Conservation (phyloP, 495 filamentous ascomycete species). For the Podospora pseudopauciseta region DNA sequence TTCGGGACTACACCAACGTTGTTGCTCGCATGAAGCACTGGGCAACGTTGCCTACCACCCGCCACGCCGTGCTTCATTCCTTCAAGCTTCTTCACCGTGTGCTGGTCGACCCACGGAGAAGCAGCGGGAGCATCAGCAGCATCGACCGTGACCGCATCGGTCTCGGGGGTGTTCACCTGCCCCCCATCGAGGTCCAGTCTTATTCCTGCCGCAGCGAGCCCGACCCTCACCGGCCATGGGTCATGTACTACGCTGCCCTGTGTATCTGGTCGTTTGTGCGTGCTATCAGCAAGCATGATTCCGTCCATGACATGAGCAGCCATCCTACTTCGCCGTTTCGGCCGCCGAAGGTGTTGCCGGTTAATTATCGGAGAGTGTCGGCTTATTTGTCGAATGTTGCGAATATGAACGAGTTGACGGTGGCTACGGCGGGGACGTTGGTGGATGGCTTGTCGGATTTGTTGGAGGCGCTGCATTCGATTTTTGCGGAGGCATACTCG, state of each 20-base stretch:
- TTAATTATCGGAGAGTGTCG: constrained; percentile 33
- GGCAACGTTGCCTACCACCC: constrained; percentile 77
- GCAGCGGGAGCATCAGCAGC: constrained; percentile 18
- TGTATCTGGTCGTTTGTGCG: constrained; percentile 93
- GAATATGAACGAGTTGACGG: constrained; percentile 36
- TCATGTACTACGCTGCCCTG: constrained; percentile 87
- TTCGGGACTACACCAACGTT: constrained; percentile 72
- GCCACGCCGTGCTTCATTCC: constrained; percentile 89
- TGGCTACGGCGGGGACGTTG: constrained; percentile 29
- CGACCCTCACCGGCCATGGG: constrained; percentile 90
- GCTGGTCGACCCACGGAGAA: constrained; percentile 53
- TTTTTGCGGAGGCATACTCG: constrained; percentile 42
- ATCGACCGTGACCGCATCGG: constrained; percentile 32
- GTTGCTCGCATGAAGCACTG: constrained; percentile 78
- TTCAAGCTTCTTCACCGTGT: constrained; percentile 80
- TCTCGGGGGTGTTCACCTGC: constrained; percentile 24
- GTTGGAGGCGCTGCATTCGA: constrained; percentile 39
- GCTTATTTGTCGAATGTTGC: constrained; percentile 44
- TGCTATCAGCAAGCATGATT: constrained; percentile 63
- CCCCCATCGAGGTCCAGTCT: constrained; percentile 32
- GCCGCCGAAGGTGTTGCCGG: constrained; percentile 24
- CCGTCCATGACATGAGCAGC: constrained; percentile 22
- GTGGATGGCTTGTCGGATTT: constrained; percentile 43
- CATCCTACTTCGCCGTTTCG: constrained; percentile 15
- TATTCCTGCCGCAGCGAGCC: constrained; percentile 86